phyloP scores from a whole-genome alignment of 495 filamentous ascomycete species.

The Pseudomonodictys pantanalensis region DNA sequence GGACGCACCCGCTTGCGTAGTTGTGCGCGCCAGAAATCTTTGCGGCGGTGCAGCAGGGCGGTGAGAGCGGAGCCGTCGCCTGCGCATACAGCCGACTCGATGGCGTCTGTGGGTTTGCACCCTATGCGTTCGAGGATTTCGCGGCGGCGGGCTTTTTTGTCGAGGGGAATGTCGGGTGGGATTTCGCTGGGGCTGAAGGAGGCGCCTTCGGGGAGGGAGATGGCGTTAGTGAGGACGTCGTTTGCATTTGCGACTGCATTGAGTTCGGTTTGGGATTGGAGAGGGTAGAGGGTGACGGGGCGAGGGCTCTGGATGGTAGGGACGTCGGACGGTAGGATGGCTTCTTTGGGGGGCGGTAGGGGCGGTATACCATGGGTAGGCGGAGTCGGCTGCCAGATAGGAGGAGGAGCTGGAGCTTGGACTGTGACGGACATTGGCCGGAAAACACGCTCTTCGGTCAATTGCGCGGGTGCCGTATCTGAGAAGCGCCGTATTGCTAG shows the following conservation, averaged over 20 bases:
- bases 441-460: too few species aligned
- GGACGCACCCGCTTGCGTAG: conserved; percentile 20
- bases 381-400: conserved; percentile 12
- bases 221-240: conserved; percentile 12
- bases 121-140: conserved; percentile 38
- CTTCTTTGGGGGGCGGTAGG: conserved; percentile 3
- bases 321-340: conserved; percentile 15
- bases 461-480: too few species aligned
- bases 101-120: conserved; percentile 38
- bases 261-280: too few species aligned
- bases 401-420: too few species aligned
- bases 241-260: too few species aligned
- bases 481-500: conserved; percentile 14
- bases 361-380: neutral
- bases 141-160: conserved; percentile 28
- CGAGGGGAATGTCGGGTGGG: conserved; percentile 21
- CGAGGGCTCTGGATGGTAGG: conserved; percentile 7
- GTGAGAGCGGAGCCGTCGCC: conserved; percentile 19
- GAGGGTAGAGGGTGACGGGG: conserved; percentile 8
- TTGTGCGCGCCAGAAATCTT: conserved; percentile 24
- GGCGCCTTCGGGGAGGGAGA: conserved; percentile 23
- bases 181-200: conserved; percentile 22
- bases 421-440: too few species aligned
- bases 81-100: conserved; percentile 21
- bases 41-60: conserved; percentile 24